phyloP scores from a whole-genome alignment of 2,329 filamentous ascomycete species.

The Epichloe festucae region DNA sequence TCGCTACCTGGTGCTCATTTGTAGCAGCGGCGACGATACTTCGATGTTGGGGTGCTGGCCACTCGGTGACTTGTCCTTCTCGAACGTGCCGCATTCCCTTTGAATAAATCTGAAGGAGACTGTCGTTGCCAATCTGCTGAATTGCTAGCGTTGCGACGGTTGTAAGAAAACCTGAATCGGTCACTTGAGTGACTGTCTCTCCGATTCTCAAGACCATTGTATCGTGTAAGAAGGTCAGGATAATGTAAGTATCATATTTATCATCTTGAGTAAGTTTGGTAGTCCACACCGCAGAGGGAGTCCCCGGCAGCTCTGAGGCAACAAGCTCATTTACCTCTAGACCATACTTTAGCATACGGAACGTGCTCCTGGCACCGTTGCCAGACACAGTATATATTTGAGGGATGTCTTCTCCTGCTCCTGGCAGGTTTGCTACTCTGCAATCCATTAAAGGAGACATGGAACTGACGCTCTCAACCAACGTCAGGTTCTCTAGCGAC shows the following conservation, averaged over 20 bases:
- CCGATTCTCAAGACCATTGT: constrained; percentile 94
- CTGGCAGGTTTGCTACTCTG: constrained; percentile 67
- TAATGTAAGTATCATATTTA: constrained; percentile 84
- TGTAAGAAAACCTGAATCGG: constrained; percentile 81
- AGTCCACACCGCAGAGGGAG: constrained; percentile 90
- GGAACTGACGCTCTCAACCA: constrained; percentile 74
- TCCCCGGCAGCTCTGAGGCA: constrained; percentile 78
- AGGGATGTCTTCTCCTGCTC: constrained; percentile 76
- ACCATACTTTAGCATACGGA: constrained; percentile 85
- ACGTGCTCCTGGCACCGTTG: constrained; percentile 75
- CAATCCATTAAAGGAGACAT: constrained; percentile 87
- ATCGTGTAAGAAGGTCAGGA: constrained; percentile 81
- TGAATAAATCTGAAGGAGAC: constrained; percentile 84
- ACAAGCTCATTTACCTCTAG: constrained; percentile 89
- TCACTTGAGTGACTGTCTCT: constrained; percentile 91
- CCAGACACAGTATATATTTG: constrained; percentile 93
- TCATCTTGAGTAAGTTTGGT: constrained; percentile 74
- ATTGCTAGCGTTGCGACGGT: constrained; percentile 82
- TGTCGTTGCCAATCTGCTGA: constrained; percentile 86
- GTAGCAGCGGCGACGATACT: constrained; percentile 91
- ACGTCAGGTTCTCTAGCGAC: constrained; percentile 63
- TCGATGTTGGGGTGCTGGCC: constrained; percentile 83
- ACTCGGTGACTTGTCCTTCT: constrained; percentile 71
- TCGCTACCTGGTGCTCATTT: constrained; percentile 87
- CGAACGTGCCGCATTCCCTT: constrained; percentile 88